Base-by-base conservation (phyloP, 805 yeast species). In the Candida silvatica region DNA sequence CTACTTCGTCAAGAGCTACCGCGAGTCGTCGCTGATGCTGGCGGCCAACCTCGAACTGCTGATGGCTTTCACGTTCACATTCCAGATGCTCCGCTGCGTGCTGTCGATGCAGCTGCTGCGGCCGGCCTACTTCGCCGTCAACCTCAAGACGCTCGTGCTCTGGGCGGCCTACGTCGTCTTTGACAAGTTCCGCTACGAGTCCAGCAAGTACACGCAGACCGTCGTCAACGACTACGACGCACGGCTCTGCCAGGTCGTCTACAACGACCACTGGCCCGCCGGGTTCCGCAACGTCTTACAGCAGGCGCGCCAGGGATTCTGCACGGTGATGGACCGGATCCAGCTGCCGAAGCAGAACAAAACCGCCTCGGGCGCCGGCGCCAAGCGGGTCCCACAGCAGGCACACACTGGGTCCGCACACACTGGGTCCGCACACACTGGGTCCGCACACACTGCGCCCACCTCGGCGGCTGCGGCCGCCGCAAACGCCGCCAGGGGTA, bases 131-230 rank as follows among this genome's bases (percentile, higher is more conserved):
- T 52, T 50, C 28, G 47, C 53, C 6, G 29, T 32, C 15, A 47
- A 54, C 14, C 38, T 60, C 1, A 52, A 63, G 32, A 59, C 59
- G 6, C 20, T 71, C 1, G 14, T 61, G 2, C 61, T 74, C 1
- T 49, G 71, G n/a, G 26, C 65, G 1, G 55, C 66, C 16, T 76
- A 74, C 47, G 47, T 69, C 15, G 52, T 67, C 16, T 80, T 80
- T 55, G 61, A 76, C 56, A 77, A 77, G 56, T 50, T 76, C 37
- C 68, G 87, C 52, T 80, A 58, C 46, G 67, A 68, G 47, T 74
- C 73, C 46, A 74, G 74, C 30, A 64, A 66, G 34, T 67, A 69
- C 40, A 74, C 80, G 36, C 68, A 77, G 48, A 46, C 58, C 6
- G 54, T 77, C 6, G 54, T 77, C 30, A 56, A 58, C 11, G 67